Conservation (phyloP, 2,329 filamentous ascomycete species). For the Dichotomopilus funicola region DNA sequence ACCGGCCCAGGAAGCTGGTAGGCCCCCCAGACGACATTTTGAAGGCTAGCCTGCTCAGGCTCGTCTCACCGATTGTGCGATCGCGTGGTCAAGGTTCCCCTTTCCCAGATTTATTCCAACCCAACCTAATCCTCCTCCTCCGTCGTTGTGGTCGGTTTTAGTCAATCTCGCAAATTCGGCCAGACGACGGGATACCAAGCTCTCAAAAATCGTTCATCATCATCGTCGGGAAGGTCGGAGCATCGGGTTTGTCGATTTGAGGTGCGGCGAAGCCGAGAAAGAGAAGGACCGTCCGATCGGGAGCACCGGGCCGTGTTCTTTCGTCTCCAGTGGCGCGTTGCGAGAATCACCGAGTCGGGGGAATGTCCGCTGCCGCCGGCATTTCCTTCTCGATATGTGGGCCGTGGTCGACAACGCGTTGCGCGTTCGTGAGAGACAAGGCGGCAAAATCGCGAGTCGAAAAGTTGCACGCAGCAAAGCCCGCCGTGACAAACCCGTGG, state of each 20-base stretch:
- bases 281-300: background rate
- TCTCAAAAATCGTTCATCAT: slow-evolving; percentile 14
- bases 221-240: background rate
- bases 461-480: background rate
- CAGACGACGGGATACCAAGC: background rate
- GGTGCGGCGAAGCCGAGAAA: slow-evolving; percentile 6
- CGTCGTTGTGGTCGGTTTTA: background rate
- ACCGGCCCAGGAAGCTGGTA: slow-evolving; percentile 57
- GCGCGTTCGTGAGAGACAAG: background rate
- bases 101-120: background rate
- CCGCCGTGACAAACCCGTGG: background rate
- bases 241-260: slow-evolving; percentile 2
- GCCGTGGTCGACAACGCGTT: background rate
- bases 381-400: slow-evolving; percentile 1
- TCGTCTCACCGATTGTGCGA: background rate
- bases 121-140: background rate
- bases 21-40: slow-evolving; percentile 51
- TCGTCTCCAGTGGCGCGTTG: too few species aligned
- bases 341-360: too few species aligned
- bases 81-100: background rate
- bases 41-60: slow-evolving; percentile 1
- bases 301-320: too few species aligned
- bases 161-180: background rate
- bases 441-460: background rate
- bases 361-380: background rate